Percentiles rank a stretch among this genome's conserved stretches.
Conservation (phyloP, 495 filamentous ascomycete genomes). For the Cenococcum geophilum region DNA sequence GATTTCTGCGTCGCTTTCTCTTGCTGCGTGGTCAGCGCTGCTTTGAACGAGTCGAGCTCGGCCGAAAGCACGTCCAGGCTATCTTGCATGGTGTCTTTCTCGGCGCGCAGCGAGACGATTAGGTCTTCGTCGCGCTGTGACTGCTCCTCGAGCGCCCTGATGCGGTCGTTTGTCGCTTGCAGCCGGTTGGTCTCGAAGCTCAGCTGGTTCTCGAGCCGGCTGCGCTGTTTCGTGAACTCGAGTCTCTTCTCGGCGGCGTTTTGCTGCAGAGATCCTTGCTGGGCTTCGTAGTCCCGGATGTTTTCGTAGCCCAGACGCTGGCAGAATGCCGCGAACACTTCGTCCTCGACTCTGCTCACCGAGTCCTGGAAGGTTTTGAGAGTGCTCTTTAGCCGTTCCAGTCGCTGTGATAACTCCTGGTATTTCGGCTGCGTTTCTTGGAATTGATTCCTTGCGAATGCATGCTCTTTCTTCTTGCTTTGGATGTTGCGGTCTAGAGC, state of each 20-base stretch:
- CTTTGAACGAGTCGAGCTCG: constrained; percentile 68
- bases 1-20: constrained; percentile 58
- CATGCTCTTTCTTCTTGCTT: constrained; percentile 78
- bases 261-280: constrained; percentile 85
- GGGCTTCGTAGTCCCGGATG: constrained; percentile 87
- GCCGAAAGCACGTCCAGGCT: constrained; percentile 65
- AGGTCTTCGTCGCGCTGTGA: constrained; percentile 58
- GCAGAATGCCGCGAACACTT: constrained; percentile 84
- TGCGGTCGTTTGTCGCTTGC: constrained; percentile 59
- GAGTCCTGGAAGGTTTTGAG: constrained; percentile 66
- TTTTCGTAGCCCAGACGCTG: constrained; percentile 76
- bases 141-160: constrained; percentile 59
- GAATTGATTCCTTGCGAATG: constrained; percentile 63
- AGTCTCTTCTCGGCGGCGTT: constrained; percentile 80
- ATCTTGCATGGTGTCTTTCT: constrained; percentile 69
- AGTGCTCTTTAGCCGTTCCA: constrained; percentile 59
- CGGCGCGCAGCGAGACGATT: constrained; percentile 60
- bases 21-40: constrained; percentile 62
- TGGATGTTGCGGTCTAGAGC: constrained; percentile 78
- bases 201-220: constrained; percentile 69
- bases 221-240: constrained; percentile 78
- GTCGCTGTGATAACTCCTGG: constrained; percentile 57
- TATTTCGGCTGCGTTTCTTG: constrained; percentile 72
- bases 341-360: constrained; percentile 81
- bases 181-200: constrained; percentile 70